phyloP scores from a whole-genome alignment of 2,329 filamentous ascomycete genomes.

The Reticulascus tulasneorum region DNA sequence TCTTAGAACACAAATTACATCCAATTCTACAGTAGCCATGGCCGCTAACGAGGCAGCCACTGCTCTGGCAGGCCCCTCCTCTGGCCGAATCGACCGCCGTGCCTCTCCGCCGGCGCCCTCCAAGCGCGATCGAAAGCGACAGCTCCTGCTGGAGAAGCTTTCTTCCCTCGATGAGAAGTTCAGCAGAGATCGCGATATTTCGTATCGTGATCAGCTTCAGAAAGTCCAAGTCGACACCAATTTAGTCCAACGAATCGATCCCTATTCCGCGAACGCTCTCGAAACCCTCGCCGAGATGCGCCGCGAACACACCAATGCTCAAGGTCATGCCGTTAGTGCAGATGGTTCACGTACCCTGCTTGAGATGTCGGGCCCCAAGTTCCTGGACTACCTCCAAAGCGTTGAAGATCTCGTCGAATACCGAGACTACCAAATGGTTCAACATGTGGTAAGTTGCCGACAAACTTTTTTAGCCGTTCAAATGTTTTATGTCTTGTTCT shows the following conservation, averaged over 20 bases:
- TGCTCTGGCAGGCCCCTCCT: slow-evolving; percentile 21
- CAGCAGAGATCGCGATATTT: slow-evolving; percentile 72
- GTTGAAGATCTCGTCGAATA: slow-evolving; percentile 86
- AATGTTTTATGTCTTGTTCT: background rate
- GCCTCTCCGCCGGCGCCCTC: slow-evolving; percentile 49
- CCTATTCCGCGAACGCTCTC: slow-evolving; percentile 69
- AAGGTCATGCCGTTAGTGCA: slow-evolving; percentile 32
- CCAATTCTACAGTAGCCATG: slow-evolving; percentile 18
- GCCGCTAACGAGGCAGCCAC: slow-evolving; percentile 33
- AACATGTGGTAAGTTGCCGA: slow-evolving; percentile 65
- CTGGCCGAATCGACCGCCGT: slow-evolving; percentile 24
- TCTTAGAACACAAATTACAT: slow-evolving; percentile 1
- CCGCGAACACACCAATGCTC: slow-evolving; percentile 47
- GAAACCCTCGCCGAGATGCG: slow-evolving; percentile 66
- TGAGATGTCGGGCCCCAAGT: slow-evolving; percentile 77
- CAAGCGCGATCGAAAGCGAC: slow-evolving; percentile 87
- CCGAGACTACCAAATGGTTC: slow-evolving; percentile 76
- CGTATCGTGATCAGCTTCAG: slow-evolving; percentile 85
- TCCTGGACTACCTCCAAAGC: slow-evolving; percentile 78
- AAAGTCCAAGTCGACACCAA: slow-evolving; percentile 89
- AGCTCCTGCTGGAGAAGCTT: slow-evolving; percentile 75
- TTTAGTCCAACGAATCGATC: slow-evolving; percentile 79
- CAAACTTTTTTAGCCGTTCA: background rate
- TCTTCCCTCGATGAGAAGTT: slow-evolving; percentile 73
- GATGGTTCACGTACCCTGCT: slow-evolving; percentile 53